A percentile compares a stretch with the other conserved stretches of the same genome.
Evolutionary conservation across 106 monocot genomes (phyloP).

Genomic region (Narthecium ossifragum): DNA sequence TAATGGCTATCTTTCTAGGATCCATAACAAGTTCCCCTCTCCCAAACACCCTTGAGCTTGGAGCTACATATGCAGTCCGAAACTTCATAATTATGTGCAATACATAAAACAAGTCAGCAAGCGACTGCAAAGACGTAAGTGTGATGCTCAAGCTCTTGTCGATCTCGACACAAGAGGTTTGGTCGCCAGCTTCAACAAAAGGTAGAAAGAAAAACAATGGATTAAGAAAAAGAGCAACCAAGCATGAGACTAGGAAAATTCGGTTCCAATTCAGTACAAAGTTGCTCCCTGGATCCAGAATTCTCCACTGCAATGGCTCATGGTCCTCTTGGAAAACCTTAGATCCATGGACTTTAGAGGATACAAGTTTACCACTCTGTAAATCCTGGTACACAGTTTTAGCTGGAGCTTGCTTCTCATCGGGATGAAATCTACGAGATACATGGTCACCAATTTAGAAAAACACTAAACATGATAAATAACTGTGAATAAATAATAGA

Average conservation of each 20-base stretch:
- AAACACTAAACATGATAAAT: too few species aligned
- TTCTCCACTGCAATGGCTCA: conserved; percentile 38
- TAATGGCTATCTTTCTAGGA: conserved; percentile 53
- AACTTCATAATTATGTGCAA: conserved; percentile 77
- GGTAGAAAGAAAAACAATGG: conserved; percentile 66
- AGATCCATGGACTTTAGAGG: conserved; percentile 1
- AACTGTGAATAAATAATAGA: too few species aligned
- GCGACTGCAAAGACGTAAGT: conserved; percentile 37
- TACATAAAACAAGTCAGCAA: conserved; percentile 64
- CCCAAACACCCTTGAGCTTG: conserved; percentile 85
- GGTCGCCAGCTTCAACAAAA: conserved; percentile 16
- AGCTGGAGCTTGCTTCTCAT: conserved; percentile 3
- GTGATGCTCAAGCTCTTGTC: conserved; percentile 33
- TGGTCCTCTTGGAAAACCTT: conserved; percentile 37
- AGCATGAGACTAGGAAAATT: conserved; percentile 43
- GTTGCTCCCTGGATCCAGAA: conserved; percentile 64
- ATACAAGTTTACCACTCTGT: background rate
- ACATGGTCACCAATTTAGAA: too few species aligned
- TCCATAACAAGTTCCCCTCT: conserved; percentile 85
- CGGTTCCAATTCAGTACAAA: conserved; percentile 58
- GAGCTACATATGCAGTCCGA: conserved; percentile 77
- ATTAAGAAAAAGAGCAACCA: conserved; percentile 61
- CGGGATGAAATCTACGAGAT: conserved; percentile 7
- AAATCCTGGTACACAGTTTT: background rate
- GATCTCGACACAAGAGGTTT: conserved; percentile 37